Base-by-base conservation (phyloP, 73 alveolate genomes). In the Loxodes magnus region DNA sequence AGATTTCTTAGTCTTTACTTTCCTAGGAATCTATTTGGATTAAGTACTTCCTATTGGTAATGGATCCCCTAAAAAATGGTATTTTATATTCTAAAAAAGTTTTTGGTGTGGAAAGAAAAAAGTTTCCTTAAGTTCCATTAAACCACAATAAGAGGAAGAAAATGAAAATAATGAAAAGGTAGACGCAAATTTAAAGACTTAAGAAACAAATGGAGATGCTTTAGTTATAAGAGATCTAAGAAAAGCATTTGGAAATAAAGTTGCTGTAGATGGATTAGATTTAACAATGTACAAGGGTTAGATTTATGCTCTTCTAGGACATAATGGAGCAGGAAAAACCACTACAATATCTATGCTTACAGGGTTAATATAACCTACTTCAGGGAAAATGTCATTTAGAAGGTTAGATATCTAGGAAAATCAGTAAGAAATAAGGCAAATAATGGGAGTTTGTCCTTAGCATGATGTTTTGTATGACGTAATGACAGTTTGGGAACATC, bases 291-390 rank as follows among this genome's bases (percentile, higher is more conserved):
- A 84, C 57, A 57, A 64, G 37, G 93, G 96, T 22, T 75, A 92
- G 52, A 92, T 92, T 1, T 88, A 75, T 61, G 99, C 97, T 12
- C 69, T 92, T 19, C 64, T 92, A 4, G 97, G 99, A 10, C 99
- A 92, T 43, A 92, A 92, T 65, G 99, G 99, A 4, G 97, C 99
- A 36, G 99, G 99, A 20, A 92, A 92, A 52, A 79, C 98, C 0
- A 67, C 98, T 2, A 82, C 94, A 4, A 82, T 90, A 24, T 71
- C 89, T 3, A 77, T 85, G 91, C 56, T 85, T 1, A 80, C 93
- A 10, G 96, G 96, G 0, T 46, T 85, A 25, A 39, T 74, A 26
- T 66, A 53, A 41, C 43, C 81, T 5, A 64, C 87, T n/a, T 21
- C 46, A 50, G 96, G 96, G 5, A 23, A 26, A n/a, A 88, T 83